These are phyloP conservation scores for Pelomyxa schiedti DNA, from an alignment of 78 protist species.

Conservation along the genomic window DNA sequence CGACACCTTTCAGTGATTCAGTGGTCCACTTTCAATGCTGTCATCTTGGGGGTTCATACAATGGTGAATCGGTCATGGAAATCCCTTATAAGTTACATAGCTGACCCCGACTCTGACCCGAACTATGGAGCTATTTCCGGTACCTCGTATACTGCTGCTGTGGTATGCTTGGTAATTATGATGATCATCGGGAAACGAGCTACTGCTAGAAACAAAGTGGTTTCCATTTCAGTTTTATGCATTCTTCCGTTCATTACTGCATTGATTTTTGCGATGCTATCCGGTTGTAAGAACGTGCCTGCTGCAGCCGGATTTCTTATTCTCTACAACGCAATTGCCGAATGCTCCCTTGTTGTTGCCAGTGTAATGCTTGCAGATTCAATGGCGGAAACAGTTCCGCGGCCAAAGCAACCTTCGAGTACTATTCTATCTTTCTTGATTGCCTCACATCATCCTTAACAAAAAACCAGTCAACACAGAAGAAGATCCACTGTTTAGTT, in stretches of 20 bases:
- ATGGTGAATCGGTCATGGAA: background rate
- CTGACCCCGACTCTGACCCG: background rate
- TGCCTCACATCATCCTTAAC: too few species aligned
- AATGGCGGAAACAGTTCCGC: too few species aligned
- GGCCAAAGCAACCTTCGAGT: too few species aligned
- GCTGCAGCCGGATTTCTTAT: background rate
- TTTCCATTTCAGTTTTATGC: background rate
- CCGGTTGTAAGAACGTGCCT: background rate
- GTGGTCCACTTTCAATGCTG: background rate
- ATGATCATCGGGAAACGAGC: background rate
- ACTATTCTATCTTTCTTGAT: too few species aligned
- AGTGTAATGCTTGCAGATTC: background rate
- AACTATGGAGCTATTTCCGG: background rate
- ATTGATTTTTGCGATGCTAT: background rate
- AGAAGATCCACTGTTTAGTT: too few species aligned
- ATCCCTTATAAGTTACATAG: background rate
- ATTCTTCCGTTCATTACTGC: background rate
- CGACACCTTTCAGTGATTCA: background rate
- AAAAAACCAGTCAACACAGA: too few species aligned
- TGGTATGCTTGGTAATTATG: background rate
- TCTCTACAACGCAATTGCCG: background rate
- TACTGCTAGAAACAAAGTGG: background rate
- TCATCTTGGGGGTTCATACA: background rate
- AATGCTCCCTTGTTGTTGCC: background rate
- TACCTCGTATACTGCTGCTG: background rate